Evolutionary conservation across 768 basidiomycete genomes (phyloP), one percentile per base, ranked within the genome.

Genomic region (Leucocoprinus birnbaumii): DNA sequence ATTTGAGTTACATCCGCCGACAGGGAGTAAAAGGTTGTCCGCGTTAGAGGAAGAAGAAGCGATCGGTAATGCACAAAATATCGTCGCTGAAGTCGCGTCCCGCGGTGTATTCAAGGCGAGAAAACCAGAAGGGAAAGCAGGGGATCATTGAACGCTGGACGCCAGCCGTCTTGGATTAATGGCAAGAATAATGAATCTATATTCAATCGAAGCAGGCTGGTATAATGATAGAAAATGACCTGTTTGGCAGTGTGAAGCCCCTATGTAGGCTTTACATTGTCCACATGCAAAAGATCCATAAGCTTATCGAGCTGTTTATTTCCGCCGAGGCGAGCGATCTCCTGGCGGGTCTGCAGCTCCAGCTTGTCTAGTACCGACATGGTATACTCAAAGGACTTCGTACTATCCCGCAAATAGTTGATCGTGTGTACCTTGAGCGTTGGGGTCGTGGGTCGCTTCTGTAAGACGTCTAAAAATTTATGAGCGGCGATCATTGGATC

Each of bases 351-450:
- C 66, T 93, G 90, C 10, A 61, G 64, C 59, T 91, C 87, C 14
- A 98, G 73, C 2, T 73, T 80, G 4, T 66, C 61, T 38, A 98
- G 70, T 1, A 96, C 92, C 0, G 71, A 68, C 6, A 85, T 71
- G 0, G 94, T 96, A 66, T 98, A 98, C 1, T 84, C 87, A 62
- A 98, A 97, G 0, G 94, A 94, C 44, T 82, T 78, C 0, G 94
- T 98, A 31, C 80, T 78, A 21, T 84, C 73, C 44, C 76, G 77
- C 61, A 98, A 82, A 65, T 95, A 94, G 16, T 79, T 70, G 52
- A 98, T 91, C 1, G 86, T 80, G 66, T 94, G 87, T 1, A 70
- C 69, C 67, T 98, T 98, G 38, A 93, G 77, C 0, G 89, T 89
- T 1, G 87, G 84, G 0, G 88, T 90, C 2, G 82, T 77, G 0